Base-by-base conservation (phyloP, 371 early-diverging fungal species). In the Mortierella sp. region DNA sequence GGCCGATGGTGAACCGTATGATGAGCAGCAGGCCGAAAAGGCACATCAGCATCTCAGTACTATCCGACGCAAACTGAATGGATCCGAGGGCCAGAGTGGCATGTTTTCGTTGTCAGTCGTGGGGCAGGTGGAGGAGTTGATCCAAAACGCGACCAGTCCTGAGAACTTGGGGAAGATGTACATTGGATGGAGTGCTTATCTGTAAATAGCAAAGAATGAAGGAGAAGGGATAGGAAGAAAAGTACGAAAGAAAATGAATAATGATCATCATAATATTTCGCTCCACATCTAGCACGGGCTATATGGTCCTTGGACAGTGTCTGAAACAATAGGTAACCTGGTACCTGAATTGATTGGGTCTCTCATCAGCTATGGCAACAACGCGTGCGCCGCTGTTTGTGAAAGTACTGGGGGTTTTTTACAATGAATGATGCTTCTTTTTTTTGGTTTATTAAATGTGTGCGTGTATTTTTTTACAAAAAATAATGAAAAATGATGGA, bases 161-260 rank as follows among this genome's bases (percentile, higher is more conserved):
- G 89, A 91, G 75, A 93, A 94, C 68, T 88, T 98, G 71, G 84
- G 91, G 48, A 88, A 88, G 54, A 98, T 98, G 97, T 98, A 96
- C 74, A 92, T 97, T 77, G 97, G 94, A 11, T 94, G 94, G 94
- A 91, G 91, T 2, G 89, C 94, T 0, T 94, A 89, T 55, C 74
- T 94, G 82, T 94, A 70, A 80, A 52, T 8, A 3, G 21, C 5
- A n/a, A 24, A 26, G 34, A 42, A 73, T n/a, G 13, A 48, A n/a
- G 19, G 24, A 55, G 19, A n/a, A 7, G n/a, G 55, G 7, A 21
- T 3, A 55, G n/a, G 9, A 55, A n/a, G 21, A 1, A 24, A n/a
- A 55, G 42, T 38, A 52, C 19, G 21, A 52, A 47, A 47, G 13
- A 47, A 13, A 47, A 47, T n/a, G 5, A 38, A 38, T 38, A 38